phyloP scores from a whole-genome alignment of 163 green algal species.

The Chlamydomonas reinhardtii region DNA sequence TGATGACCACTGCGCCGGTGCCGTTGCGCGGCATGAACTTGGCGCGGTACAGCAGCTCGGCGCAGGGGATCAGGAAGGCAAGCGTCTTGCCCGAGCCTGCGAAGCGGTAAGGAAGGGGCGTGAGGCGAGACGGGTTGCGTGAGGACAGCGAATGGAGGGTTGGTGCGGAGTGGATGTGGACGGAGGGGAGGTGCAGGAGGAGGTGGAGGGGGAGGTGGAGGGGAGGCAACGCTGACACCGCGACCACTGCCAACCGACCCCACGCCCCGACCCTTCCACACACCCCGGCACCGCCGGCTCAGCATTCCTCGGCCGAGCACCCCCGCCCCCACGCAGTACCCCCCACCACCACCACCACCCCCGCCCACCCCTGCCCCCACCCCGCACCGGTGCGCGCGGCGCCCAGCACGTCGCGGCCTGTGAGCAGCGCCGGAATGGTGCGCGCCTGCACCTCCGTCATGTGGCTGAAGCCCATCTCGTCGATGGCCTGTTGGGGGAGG shows the following conservation, averaged over 20 bases:
- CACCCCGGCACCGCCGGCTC: too few relatives aligned
- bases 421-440: slow-evolving; percentile 94
- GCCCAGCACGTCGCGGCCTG: slow-evolving; percentile 93
- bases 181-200: too few relatives aligned
- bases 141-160: background rate
- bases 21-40: slow-evolving; percentile 97
- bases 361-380: background rate
- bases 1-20: slow-evolving; percentile 94
- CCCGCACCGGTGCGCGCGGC: slow-evolving; percentile 92
- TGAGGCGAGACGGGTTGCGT: background rate
- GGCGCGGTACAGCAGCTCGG: slow-evolving; percentile 94
- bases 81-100: slow-evolving; percentile 97
- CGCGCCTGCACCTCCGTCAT: slow-evolving; percentile 98
- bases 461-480: slow-evolving; percentile 86
- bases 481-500: slow-evolving; percentile 69
- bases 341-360: too few relatives aligned
- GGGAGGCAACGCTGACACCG: too few relatives aligned
- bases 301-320: too few relatives aligned
- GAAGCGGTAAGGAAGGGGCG: too few relatives aligned
- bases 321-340: too few relatives aligned
- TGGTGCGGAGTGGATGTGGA: background rate
- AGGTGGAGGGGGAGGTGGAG: too few relatives aligned
- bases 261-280: too few relatives aligned
- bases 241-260: too few relatives aligned
- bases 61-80: slow-evolving; percentile 95